Conservation (phyloP, 345 rosid species). For the rapeseed (Brassica napus) region Da-Ae NC_063445.1:12737501-12738000, state of each 20-base stretch:
- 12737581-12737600: neutral
- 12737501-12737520: neutral
- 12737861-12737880: slow-evolving; percentile 10
- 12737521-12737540: neutral
- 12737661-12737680: neutral
- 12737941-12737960: too few species aligned
- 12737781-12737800: neutral
- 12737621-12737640: slow-evolving; percentile 16
- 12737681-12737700: neutral
- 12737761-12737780: neutral
- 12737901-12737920: too few species aligned
- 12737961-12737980: too few species aligned
- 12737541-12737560: slow-evolving; percentile 15
- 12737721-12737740: neutral
- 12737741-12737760: neutral
- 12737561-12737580: slow-evolving; percentile 16
- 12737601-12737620: neutral
- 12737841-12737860: slow-evolving; percentile 1
- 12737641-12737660: neutral
- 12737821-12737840: slow-evolving; percentile 4
- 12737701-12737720: neutral
- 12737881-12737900: neutral
- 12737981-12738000: too few species aligned
- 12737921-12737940: too few species aligned
- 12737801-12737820: neutral